Percentiles rank a stretch among this genome's conserved stretches.
Conservation (phyloP, 345 rosid genomes). For the Eutrema heterophyllum region DNA sequence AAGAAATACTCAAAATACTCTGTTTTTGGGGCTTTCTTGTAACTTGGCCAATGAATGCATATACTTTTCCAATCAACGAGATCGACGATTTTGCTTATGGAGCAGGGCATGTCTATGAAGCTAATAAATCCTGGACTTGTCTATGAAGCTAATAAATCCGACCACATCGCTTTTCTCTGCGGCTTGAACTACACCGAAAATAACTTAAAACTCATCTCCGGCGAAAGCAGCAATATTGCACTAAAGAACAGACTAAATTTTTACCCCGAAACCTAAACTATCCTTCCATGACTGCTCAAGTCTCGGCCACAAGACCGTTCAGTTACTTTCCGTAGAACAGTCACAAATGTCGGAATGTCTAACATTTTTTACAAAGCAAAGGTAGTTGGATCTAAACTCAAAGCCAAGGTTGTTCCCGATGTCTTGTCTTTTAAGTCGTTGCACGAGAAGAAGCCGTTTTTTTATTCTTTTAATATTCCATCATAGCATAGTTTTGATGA, state of each 20-base stretch:
- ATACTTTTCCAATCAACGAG: neutral
- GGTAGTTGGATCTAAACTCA: conserved; percentile 7
- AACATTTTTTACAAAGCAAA: conserved; percentile 40
- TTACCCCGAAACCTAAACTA: conserved; percentile 45
- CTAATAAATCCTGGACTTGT: conserved; percentile 37
- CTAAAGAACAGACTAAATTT: conserved; percentile 2
- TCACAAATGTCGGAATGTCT: conserved; percentile 52
- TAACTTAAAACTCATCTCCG: conserved; percentile 28
- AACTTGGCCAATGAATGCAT: conserved; percentile 33
- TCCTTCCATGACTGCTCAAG: conserved; percentile 39
- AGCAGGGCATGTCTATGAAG: conserved; percentile 34
- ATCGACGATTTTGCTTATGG: conserved; percentile 29
- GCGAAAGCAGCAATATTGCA: conserved; percentile 36
- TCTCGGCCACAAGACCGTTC: conserved; percentile 16
- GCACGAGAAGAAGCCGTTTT: conserved; percentile 40
- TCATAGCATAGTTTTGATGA: no score
- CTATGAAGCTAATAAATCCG: conserved; percentile 26
- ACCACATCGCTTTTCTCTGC: conserved; percentile 30
- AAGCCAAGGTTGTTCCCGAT: conserved; percentile 36
- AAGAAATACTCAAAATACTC: neutral
- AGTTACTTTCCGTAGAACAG: conserved; percentile 39
- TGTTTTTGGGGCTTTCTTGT: neutral
- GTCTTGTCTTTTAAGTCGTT: conserved; percentile 32
- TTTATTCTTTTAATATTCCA: no score
- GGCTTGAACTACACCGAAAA: conserved; percentile 22